These are phyloP conservation scores for Aspergillus sclerotialis DNA, from an alignment of 2,329 filamentous ascomycete species.

Conservation along the genomic window DNA sequence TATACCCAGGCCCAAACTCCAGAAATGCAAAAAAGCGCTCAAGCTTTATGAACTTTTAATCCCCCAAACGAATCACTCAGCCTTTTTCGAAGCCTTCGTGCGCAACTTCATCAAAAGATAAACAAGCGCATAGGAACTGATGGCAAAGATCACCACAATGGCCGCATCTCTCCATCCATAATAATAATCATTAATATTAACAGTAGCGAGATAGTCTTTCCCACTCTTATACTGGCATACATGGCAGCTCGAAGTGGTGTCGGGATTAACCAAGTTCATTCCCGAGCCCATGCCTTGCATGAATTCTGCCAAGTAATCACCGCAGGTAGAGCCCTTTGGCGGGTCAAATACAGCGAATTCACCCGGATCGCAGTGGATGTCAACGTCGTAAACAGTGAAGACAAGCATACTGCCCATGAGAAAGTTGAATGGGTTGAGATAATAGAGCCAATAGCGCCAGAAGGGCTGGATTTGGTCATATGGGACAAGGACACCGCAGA, in stretches of 20 bases:
- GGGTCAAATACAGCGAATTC: slow-evolving; percentile 21
- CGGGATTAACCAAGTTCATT: slow-evolving; percentile 54
- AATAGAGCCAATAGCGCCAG: slow-evolving; percentile 29
- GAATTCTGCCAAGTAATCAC: slow-evolving; percentile 50
- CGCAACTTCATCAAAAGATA: slow-evolving; percentile 4
- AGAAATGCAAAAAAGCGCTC: no score
- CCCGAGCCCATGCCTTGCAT: slow-evolving; percentile 39
- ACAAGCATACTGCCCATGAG: slow-evolving; percentile 22
- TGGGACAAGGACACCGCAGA: slow-evolving; percentile 24
- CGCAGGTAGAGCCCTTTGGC: slow-evolving; percentile 47
- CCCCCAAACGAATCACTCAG: no score
- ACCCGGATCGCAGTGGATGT: slow-evolving; percentile 16
- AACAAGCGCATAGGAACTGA: slow-evolving; percentile 8
- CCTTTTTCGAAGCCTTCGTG: slow-evolving; percentile 1
- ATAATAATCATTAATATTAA: slow-evolving; percentile 39
- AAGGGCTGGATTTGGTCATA: slow-evolving; percentile 23
- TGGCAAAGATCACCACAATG: slow-evolving; percentile 6
- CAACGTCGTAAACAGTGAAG: slow-evolving; percentile 17
- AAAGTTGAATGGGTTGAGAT: slow-evolving; percentile 25
- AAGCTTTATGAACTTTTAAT: no score
- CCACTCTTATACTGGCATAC: slow-evolving; percentile 57
- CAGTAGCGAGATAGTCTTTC: slow-evolving; percentile 50
- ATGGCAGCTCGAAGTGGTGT: slow-evolving; percentile 47
- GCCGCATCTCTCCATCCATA: slow-evolving; percentile 8
- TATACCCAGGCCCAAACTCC: no score